A percentile compares a stretch with the other conserved stretches of the same genome.
These are phyloP conservation scores for Penicillium steckii DNA, from an alignment of 495 filamentous ascomycete species.

Conservation along the genomic window DNA sequence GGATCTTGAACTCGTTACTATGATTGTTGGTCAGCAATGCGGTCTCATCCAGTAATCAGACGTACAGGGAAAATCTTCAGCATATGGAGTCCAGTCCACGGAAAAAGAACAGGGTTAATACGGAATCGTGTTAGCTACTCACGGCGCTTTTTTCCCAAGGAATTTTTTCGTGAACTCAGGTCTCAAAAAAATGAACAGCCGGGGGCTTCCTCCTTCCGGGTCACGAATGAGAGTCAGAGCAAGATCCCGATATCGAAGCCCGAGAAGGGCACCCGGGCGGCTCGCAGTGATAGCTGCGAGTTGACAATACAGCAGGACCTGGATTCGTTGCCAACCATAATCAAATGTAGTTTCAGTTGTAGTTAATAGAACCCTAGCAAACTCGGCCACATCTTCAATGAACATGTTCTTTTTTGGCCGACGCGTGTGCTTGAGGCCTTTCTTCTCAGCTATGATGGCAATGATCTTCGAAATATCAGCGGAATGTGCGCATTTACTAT, in stretches of 20 bases:
- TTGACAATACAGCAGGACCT: constrained; percentile 24
- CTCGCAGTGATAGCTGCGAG: constrained; percentile 29
- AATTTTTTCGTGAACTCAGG: constrained; percentile 36
- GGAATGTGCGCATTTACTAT: background rate
- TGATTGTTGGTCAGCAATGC: too few species aligned
- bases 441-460: constrained; percentile 24
- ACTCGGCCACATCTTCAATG: constrained; percentile 23
- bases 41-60: too few species aligned
- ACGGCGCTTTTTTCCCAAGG: constrained; percentile 29
- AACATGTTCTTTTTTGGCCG: constrained; percentile 27
- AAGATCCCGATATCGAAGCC: constrained; percentile 30
- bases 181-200: constrained; percentile 34
- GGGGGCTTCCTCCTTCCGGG: constrained; percentile 24
- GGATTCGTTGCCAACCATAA: constrained; percentile 24
- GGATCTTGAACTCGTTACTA: background rate
- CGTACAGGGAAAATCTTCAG: constrained; percentile 25
- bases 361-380: constrained; percentile 24
- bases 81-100: too few species aligned
- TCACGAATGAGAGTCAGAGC: constrained; percentile 30
- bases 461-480: constrained; percentile 19
- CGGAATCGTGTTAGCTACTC: background rate
- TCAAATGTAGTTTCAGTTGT: constrained; percentile 30
- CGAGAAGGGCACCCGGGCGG: constrained; percentile 24
- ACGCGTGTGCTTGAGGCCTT: constrained; percentile 14
- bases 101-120: background rate